Evolutionary conservation across 2,329 filamentous ascomycete species (phyloP).

Genomic region (Pseudogymnoascus sp.): DNA sequence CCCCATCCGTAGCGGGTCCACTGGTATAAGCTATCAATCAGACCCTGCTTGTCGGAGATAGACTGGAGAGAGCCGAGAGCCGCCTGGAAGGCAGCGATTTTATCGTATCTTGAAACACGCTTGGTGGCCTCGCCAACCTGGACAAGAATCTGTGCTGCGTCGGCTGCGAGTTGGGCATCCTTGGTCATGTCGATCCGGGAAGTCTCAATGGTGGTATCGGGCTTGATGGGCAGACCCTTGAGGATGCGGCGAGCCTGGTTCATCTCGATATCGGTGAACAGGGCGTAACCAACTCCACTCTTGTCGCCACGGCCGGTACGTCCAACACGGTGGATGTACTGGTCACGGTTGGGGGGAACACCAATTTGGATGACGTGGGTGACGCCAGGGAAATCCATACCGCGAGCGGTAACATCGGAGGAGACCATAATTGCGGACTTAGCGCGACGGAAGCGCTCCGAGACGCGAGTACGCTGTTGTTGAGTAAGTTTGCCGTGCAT

Average conservation of each 20-base stretch:
- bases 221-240: conserved; percentile 22
- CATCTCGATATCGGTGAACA: conserved; percentile 20
- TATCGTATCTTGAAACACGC: conserved; percentile 19
- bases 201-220: conserved; percentile 20
- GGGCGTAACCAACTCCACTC: conserved; percentile 51
- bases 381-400: conserved; percentile 76
- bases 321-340: conserved; percentile 70
- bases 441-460: conserved; percentile 62
- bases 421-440: conserved; percentile 61
- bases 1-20: conserved; percentile 28
- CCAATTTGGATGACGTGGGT: conserved; percentile 71
- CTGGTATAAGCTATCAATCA: conserved; percentile 20
- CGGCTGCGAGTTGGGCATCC: conserved; percentile 26
- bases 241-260: conserved; percentile 18
- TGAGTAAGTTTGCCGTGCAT: conserved; percentile 81
- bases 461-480: conserved; percentile 54
- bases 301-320: conserved; percentile 70
- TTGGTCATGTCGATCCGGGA: conserved; percentile 27
- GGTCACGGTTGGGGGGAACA: conserved; percentile 53
- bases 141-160: conserved; percentile 20
- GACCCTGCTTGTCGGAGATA: not conserved
- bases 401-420: conserved; percentile 72
- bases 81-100: conserved; percentile 23
- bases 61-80: conserved; percentile 14
- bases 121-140: conserved; percentile 24